phyloP scores from a whole-genome alignment of 202 grass and related monocot genomes.

The Eragrostis tef region DNA sequence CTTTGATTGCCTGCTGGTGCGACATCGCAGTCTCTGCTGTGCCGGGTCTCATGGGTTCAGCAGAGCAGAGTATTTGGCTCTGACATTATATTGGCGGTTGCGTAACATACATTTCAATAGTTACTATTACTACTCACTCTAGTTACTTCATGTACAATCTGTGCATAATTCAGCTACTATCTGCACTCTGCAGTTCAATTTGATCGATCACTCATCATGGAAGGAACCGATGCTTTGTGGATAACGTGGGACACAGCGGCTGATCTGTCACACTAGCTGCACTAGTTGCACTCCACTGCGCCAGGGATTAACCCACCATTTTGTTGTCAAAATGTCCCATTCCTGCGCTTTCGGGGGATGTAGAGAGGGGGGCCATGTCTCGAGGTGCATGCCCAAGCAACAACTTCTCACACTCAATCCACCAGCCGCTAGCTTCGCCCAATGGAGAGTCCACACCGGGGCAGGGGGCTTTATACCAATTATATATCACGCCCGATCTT shows the following conservation, averaged over 20 bases:
- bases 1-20: neutral
- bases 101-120: neutral
- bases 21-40: too few relatives aligned
- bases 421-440: neutral
- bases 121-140: neutral
- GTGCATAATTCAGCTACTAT: neutral
- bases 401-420: neutral
- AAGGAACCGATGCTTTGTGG: neutral
- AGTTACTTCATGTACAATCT: too few relatives aligned
- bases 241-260: neutral
- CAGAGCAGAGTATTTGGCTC: too few relatives aligned
- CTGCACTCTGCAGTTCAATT: too few relatives aligned
- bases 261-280: neutral
- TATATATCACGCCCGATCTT: neutral
- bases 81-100: too few relatives aligned
- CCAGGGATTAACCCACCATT: neutral
- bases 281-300: neutral
- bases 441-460: constrained; percentile 42
- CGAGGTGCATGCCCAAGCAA: neutral
- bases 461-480: neutral
- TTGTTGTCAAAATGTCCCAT: neutral
- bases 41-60: too few relatives aligned
- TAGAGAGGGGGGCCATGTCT: neutral
- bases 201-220: neutral
- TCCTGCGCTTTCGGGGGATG: neutral